Conservation (phyloP, 1,284 basidiomycete genomes). For the Pseudozyma pruni region DNA sequence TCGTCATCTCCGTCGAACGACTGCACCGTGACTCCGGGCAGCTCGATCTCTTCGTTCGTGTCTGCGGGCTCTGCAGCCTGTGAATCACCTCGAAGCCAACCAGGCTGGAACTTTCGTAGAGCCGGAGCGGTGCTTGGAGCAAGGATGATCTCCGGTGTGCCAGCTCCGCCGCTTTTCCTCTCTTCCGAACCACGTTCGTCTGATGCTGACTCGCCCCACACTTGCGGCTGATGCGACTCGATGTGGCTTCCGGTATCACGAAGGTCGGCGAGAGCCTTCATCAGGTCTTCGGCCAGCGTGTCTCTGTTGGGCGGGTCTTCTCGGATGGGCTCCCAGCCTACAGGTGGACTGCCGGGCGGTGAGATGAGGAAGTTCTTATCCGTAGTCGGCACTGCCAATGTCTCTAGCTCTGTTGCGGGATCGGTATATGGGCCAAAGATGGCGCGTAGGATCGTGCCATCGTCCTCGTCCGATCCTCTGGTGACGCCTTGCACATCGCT, state of each 20-base stretch:
- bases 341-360: conserved; percentile 95
- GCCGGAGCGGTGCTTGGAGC: conserved; percentile 29
- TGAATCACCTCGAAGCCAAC: conserved; percentile 20
- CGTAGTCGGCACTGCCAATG: conserved; percentile 72
- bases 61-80: neutral
- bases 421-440: conserved; percentile 29
- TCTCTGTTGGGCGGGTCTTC: conserved; percentile 91
- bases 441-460: conserved; percentile 37
- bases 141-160: conserved; percentile 41
- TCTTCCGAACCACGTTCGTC: conserved; percentile 1
- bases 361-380: conserved; percentile 97
- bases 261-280: conserved; percentile 68
- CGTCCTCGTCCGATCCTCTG: conserved; percentile 24
- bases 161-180: conserved; percentile 14
- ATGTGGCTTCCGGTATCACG: conserved; percentile 54
- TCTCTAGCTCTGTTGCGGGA: conserved; percentile 28
- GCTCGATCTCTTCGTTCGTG: conserved; percentile 23
- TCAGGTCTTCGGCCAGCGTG: conserved; percentile 89
- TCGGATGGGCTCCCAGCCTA: conserved; percentile 91
- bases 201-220: conserved; percentile 11
- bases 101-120: conserved; percentile 20
- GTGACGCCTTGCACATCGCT: conserved; percentile 37
- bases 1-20: conserved; percentile 44
- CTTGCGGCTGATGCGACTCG: conserved; percentile 40
- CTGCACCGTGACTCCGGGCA: conserved; percentile 61